Percentiles rank a stretch among this genome's conserved stretches.
These are phyloP conservation scores for Pyracantha coccinea DNA, from an alignment of 331 rosid species.

Conservation along the genomic window DNA sequence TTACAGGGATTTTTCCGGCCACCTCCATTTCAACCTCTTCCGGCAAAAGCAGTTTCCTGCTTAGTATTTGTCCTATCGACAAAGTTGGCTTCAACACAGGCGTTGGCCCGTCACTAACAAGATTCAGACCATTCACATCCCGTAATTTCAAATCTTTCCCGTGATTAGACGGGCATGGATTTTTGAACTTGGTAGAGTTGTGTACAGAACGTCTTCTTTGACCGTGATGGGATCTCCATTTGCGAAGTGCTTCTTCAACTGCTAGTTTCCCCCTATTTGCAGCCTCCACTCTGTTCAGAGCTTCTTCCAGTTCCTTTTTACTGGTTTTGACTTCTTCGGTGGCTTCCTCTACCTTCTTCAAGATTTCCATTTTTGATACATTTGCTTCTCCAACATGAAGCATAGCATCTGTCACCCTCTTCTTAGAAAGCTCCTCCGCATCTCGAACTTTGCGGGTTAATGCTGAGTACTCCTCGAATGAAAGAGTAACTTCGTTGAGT, in stretches of 20 bases:
- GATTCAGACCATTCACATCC: constrained; percentile 64
- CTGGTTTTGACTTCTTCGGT: constrained; percentile 55
- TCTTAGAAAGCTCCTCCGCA: constrained; percentile 53
- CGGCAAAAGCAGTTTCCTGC: constrained; percentile 60
- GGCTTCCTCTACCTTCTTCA: constrained; percentile 64
- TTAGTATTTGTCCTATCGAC: constrained; percentile 82
- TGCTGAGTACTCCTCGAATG: constrained; percentile 57
- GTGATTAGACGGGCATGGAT: constrained; percentile 34
- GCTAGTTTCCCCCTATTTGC: constrained; percentile 79
- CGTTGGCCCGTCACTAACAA: constrained; percentile 36
- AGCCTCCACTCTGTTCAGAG: constrained; percentile 65
- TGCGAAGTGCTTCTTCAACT: constrained; percentile 83
- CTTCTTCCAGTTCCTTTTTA: constrained; percentile 69
- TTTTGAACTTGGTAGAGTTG: constrained; percentile 63
- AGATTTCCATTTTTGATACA: constrained; percentile 41
- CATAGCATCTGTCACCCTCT: constrained; percentile 53
- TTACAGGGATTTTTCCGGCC: constrained; percentile 29
- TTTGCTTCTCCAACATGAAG: constrained; percentile 63
- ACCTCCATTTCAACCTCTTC: constrained; percentile 38
- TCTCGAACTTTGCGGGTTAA: constrained; percentile 47
- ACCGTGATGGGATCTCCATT: constrained; percentile 60
- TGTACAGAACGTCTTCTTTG: constrained; percentile 48
- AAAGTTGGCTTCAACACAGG: constrained; percentile 70
- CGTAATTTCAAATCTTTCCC: constrained; percentile 48
- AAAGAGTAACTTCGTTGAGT: constrained; percentile 46